Evolutionary conservation across 352 stramenopile species (phyloP), one percentile per base, ranked within the genome.

Genomic region (Nothophytophthora sp.): DNA sequence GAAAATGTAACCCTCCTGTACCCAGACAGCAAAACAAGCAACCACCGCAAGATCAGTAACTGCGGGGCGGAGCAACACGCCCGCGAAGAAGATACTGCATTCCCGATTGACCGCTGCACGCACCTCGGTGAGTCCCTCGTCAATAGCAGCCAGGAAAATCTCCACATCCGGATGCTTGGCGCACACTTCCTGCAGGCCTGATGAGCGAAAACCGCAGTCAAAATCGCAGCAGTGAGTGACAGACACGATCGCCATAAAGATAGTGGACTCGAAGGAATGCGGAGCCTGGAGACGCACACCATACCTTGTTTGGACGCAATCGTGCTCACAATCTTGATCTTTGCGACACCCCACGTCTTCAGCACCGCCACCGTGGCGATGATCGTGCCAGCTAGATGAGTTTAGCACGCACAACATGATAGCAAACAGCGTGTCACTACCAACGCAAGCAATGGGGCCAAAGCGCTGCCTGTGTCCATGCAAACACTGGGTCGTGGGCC

Each of bases 321-420:
- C 5, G 98, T 90, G 27, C 79, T 93, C 43, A 98, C 80, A 15
- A 98, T 76, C 61, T 98, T 96, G 59, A 98, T 96, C 52, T 92
- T 96, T 58, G 95, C 51, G 3, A 94, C 86, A 23, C 93, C 93
- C 93, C 93, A 98, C 33, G 90, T 97, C 71, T 97, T 99, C 25
- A 99, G 60, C 25, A 99, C 98, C 4, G 85, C 84, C 15, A 99
- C 77, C 3, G 97, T 97, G 34, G 94, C 95, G 56, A 95, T 92
- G 60, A 98, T 92, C 2, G 96, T 99, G 30, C 86, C 81, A 59
- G 92, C 87, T 84, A 50, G 2, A 4, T 43, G 3, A 34, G 3
- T 29, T 13, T 6, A 44, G 12, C 6, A 24, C 1, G 29, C 9
- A 8, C 38, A 27, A 23, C 8, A 42, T n/a, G 6, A 20, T 28